Conservation (phyloP, 768 basidiomycete species). For the Postia placenta region DNA sequence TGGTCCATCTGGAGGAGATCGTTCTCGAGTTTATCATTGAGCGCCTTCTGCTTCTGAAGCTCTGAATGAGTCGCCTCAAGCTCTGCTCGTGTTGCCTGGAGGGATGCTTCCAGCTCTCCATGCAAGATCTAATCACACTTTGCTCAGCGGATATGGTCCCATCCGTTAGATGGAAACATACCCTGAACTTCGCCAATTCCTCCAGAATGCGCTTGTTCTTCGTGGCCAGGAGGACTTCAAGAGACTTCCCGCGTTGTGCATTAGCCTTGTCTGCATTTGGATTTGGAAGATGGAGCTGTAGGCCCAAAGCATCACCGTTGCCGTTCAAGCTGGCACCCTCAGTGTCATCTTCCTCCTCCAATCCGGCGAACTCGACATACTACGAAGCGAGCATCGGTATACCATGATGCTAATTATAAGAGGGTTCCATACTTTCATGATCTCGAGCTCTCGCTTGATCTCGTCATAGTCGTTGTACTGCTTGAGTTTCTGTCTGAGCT, state of each 20-base stretch:
- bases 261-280: slow-evolving; percentile 87
- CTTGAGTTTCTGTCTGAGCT: slow-evolving; percentile 61
- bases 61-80: slow-evolving; percentile 56
- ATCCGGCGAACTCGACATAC: slow-evolving; percentile 95
- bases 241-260: slow-evolving; percentile 67
- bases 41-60: slow-evolving; percentile 64
- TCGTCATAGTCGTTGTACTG: slow-evolving; percentile 89
- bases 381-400: slow-evolving; percentile 24
- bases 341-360: slow-evolving; percentile 69
- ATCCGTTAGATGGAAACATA: slow-evolving; percentile 25
- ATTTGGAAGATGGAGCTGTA: slow-evolving; percentile 71
- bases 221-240: slow-evolving; percentile 84
- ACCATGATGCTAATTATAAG: slow-evolving; percentile 12
- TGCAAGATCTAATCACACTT: slow-evolving; percentile 59
- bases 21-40: slow-evolving; percentile 90
- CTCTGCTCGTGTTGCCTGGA: slow-evolving; percentile 50
- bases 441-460: slow-evolving; percentile 95
- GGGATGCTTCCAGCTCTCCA: slow-evolving; percentile 69
- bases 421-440: slow-evolving; percentile 99
- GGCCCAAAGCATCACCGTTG: slow-evolving; percentile 38
- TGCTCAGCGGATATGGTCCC: neutral
- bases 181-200: slow-evolving; percentile 87
- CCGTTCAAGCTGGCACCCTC: slow-evolving; percentile 33
- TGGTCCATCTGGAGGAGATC: slow-evolving; percentile 82
- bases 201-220: slow-evolving; percentile 94